Percentiles rank a stretch among this genome's conserved stretches.
These are phyloP conservation scores for Saccharomycopsis vini DNA, from an alignment of 805 yeast species.

Conservation along the genomic window DNA sequence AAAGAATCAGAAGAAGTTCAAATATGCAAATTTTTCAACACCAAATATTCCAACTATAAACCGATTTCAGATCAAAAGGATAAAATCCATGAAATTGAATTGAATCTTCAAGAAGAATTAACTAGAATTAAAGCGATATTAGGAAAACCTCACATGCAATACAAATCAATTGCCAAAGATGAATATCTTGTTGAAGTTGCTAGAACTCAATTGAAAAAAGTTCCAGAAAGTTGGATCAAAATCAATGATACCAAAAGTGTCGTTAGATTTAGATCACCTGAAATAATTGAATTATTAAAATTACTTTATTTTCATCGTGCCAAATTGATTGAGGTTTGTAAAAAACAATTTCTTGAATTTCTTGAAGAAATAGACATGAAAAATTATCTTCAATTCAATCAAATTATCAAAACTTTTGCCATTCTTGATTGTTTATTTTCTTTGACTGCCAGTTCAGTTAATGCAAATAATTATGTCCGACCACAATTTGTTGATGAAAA, in stretches of 20 bases:
- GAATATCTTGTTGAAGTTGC: slow-evolving; percentile 73
- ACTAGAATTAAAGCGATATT: slow-evolving; percentile 34
- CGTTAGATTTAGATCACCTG: slow-evolving; percentile 66
- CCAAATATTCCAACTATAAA: slow-evolving; percentile 32
- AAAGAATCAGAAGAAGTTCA: slow-evolving; percentile 38
- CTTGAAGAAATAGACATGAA: slow-evolving; percentile 29
- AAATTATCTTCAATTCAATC: slow-evolving; percentile 32
- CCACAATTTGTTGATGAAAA: slow-evolving; percentile 45
- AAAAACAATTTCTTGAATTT: slow-evolving; percentile 38
- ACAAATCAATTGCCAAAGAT: slow-evolving; percentile 48
- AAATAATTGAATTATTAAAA: slow-evolving; percentile 40
- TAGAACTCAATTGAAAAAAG: slow-evolving; percentile 39
- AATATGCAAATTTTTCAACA: slow-evolving; percentile 34
- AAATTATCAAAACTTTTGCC: slow-evolving; percentile 40
- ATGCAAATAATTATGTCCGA: slow-evolving; percentile 35
- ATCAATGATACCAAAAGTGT: slow-evolving; percentile 60
- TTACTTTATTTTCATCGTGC: slow-evolving; percentile 55
- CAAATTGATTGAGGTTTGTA: slow-evolving; percentile 36
- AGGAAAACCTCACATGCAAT: slow-evolving; percentile 49
- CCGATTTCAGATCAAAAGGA: slow-evolving; percentile 30
- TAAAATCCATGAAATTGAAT: slow-evolving; percentile 37
- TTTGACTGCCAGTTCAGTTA: slow-evolving; percentile 48
- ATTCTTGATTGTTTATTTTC: slow-evolving; percentile 60
- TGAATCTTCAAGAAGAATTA: slow-evolving; percentile 46
- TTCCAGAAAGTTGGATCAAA: slow-evolving; percentile 75